phyloP scores from a whole-genome alignment of 1,284 basidiomycete species.

The Heliocybe sulcata region DNA sequence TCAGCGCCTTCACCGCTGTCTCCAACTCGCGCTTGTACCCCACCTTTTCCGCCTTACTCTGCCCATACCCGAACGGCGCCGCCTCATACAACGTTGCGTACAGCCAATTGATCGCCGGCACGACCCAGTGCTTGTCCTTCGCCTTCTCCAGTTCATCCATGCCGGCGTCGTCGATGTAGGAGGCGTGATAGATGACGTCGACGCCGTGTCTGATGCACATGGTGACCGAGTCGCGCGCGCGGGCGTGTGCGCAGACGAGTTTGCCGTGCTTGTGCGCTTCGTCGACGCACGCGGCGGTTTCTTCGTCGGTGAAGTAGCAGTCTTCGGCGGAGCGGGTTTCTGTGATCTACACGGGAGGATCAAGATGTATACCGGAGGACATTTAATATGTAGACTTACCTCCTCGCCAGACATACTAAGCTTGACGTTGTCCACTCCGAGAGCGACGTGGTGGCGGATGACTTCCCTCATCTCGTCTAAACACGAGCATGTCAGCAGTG shows the following conservation, averaged over 20 bases:
- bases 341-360: slow-evolving; percentile 14
- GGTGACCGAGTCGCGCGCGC: slow-evolving; percentile 20
- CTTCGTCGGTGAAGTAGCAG: slow-evolving; percentile 23
- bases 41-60: slow-evolving; percentile 4
- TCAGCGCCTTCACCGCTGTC: slow-evolving; percentile 21
- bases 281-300: slow-evolving; percentile 21
- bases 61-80: slow-evolving; percentile 6
- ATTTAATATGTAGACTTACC: neutral
- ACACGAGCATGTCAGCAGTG: too few relatives aligned
- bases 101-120: slow-evolving; percentile 23
- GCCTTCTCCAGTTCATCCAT: slow-evolving; percentile 25
- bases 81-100: slow-evolving; percentile 20
- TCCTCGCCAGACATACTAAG: slow-evolving; percentile 27
- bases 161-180: slow-evolving; percentile 23
- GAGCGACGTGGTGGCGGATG: neutral
- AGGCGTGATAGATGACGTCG: slow-evolving; percentile 15
- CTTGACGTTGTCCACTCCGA: slow-evolving; percentile 12
- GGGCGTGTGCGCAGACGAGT: slow-evolving; percentile 25
- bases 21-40: slow-evolving; percentile 21
- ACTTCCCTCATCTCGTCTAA: slow-evolving; percentile 1
- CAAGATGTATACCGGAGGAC: neutral
- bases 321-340: slow-evolving; percentile 24
- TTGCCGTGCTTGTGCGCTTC: slow-evolving; percentile 22
- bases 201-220: slow-evolving; percentile 25
- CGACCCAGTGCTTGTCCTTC: slow-evolving; percentile 22